Evolutionary conservation across 306 rosid genomes (phyloP).

Genomic region (Hylodesmum podocarpum): DNA sequence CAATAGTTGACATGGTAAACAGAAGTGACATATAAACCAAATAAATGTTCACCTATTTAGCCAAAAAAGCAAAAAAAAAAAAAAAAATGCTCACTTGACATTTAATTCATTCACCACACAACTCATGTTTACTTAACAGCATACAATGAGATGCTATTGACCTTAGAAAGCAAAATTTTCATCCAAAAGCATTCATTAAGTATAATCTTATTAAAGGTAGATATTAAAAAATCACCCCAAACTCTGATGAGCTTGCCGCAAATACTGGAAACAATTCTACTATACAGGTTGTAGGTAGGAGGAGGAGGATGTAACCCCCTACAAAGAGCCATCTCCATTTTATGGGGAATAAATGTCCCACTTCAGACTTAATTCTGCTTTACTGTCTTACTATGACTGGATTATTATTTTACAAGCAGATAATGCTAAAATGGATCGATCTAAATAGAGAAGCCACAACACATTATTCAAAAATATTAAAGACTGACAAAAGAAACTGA

Average conservation of each 20-base stretch:
- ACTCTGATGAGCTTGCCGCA: neutral
- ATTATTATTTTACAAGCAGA: conserved; percentile 2
- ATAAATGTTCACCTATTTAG: neutral
- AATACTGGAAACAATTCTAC: neutral
- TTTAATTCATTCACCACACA: neutral
- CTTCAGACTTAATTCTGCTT: neutral
- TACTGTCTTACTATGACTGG: neutral
- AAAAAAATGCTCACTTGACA: neutral
- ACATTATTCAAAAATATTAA: neutral
- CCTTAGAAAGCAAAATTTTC: conserved; percentile 3
- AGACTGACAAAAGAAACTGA: neutral
- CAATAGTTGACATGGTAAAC: conserved; percentile 16
- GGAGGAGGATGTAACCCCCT: conserved; percentile 9
- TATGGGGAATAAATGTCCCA: neutral
- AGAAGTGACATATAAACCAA: neutral
- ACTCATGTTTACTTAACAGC: neutral
- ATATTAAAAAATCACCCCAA: conserved; percentile 3
- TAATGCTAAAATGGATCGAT: neutral
- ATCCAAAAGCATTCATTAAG: neutral
- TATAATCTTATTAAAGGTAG: neutral
- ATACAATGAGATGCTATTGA: neutral
- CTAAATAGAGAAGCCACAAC: neutral
- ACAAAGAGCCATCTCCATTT: neutral
- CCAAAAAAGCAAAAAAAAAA: neutral
- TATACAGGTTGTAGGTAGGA: neutral